Evolutionary conservation across 805 yeast species (phyloP).

Genomic region (Zygosaccharomyces gambellarensis): DNA sequence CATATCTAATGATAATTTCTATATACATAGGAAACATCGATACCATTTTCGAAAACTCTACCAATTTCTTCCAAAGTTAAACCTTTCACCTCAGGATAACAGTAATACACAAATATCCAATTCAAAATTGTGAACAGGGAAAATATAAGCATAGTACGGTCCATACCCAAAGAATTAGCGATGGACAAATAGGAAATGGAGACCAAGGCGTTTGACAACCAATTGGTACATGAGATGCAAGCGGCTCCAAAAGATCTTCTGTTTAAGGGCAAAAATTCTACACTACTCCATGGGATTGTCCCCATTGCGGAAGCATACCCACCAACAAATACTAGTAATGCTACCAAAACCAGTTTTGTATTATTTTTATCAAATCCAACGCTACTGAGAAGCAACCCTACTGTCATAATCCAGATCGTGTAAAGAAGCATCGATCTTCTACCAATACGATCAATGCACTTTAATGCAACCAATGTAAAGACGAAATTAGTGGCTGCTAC

Average conservation of each 20-base stretch:
- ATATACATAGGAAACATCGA: slow-evolving; percentile 36
- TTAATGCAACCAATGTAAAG: slow-evolving; percentile 51
- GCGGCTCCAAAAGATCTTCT: slow-evolving; percentile 42
- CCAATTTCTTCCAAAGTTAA: slow-evolving; percentile 41
- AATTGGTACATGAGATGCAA: slow-evolving; percentile 40
- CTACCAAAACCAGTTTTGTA: slow-evolving; percentile 23
- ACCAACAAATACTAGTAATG: slow-evolving; percentile 38
- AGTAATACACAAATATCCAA: slow-evolving; percentile 39
- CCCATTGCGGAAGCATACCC: slow-evolving; percentile 43
- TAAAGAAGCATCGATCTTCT: slow-evolving; percentile 40
- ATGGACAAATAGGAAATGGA: slow-evolving; percentile 37
- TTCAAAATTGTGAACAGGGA: slow-evolving; percentile 32
- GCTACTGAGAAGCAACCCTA: slow-evolving; percentile 34
- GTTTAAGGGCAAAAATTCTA: slow-evolving; percentile 42
- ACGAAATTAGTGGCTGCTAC: slow-evolving; percentile 52
- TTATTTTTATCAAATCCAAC: slow-evolving; percentile 26
- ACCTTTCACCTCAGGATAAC: slow-evolving; percentile 45
- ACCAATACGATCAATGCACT: slow-evolving; percentile 48
- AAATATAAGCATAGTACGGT: slow-evolving; percentile 36
- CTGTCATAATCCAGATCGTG: slow-evolving; percentile 39
- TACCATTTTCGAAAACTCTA: slow-evolving; percentile 38
- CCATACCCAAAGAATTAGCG: slow-evolving; percentile 29
- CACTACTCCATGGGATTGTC: slow-evolving; percentile 43
- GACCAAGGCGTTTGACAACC: slow-evolving; percentile 39
- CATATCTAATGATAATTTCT: slow-evolving; percentile 27